Evolutionary conservation across 2,329 filamentous ascomycete genomes (phyloP), one percentile per base, ranked within the genome.

Genomic region (Aotearoamyces nothofagi): DNA sequence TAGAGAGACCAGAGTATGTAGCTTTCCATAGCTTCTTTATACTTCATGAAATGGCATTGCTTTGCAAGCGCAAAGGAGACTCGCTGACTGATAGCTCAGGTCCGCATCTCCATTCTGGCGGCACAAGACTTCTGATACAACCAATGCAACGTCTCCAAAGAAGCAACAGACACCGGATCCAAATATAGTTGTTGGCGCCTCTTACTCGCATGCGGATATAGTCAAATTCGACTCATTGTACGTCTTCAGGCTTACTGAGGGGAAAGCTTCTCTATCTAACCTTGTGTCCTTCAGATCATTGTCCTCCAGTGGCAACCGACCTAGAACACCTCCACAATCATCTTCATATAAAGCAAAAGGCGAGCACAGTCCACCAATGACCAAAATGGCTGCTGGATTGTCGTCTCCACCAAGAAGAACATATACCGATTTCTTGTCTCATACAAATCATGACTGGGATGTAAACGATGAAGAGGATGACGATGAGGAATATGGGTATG

Each of bases 151-250:
- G 33, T 56, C 59, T 11, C 53, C 63, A 19, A 72, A 66, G 50
- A 66, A 63, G 44, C 56, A 13, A 11, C 39, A 60, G 42, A 50
- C 58, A 29, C 65, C 68, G 49, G 75, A 79, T 42, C 58, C 73
- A 28, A 71, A 63, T 45, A 69, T 87, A 36, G 80, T 98, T 19
- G 79, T 96, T 34, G 90, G 90, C 42, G 90, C 90, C 32, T 78
- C 86, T 25, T 98, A 98, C 52, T 96, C 90, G 9, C 90, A 98
- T 55, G 82, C 87, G 15, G 86, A 96, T 56, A 82, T 93, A 49
- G 65, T 94, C 44, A 92, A 87, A 54, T 78, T 87, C 47, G 81
- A 83, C 47, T 70, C 74, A 15, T 45, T 87, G 82, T 90, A 66
- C 40, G 67, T 54, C 17, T 33, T 17, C 24, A 17, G 15, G 19